Percentiles rank a stretch among this genome's conserved stretches.
phyloP scores from a whole-genome alignment of 225 moss, liverwort and hornwort genomes.

The Pleurozium schreberi region DNA sequence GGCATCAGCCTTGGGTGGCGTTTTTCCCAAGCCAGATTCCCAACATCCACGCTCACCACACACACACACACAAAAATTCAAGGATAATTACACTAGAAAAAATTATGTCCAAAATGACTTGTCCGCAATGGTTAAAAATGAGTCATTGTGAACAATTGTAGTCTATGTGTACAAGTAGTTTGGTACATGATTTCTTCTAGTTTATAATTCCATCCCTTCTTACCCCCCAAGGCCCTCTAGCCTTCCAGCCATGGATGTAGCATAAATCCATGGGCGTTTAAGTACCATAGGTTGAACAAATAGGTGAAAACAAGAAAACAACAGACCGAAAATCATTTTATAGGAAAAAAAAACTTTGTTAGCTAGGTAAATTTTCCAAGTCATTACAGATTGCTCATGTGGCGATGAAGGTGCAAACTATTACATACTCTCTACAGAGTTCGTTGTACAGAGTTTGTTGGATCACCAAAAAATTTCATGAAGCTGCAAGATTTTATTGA shows the following conservation, averaged over 20 bases:
- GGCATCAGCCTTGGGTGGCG: background rate
- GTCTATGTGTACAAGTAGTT: too few species aligned
- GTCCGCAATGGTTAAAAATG: too few species aligned
- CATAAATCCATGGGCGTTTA: too few species aligned
- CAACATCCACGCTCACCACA: background rate
- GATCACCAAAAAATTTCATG: background rate
- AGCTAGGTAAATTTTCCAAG: accelerated
- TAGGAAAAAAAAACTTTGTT: background rate
- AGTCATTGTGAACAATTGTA: too few species aligned
- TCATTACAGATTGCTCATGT: background rate
- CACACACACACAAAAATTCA: too few species aligned
- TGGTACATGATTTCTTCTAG: too few species aligned
- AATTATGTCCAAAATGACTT: too few species aligned
- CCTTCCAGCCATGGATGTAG: too few species aligned
- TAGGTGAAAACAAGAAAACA: background rate
- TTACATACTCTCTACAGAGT: too few species aligned
- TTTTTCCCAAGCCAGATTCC: background rate
- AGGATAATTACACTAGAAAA: too few species aligned
- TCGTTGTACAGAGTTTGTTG: background rate
- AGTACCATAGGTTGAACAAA: accelerated
- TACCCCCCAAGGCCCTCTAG: too few species aligned
- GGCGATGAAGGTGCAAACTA: background rate
- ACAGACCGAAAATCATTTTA: accelerated
- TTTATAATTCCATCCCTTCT: too few species aligned
- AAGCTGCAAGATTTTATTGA: background rate